These are phyloP conservation scores for Cercospora nicotianae DNA, from an alignment of 2,329 filamentous ascomycete genomes.

Conservation along the genomic window DNA sequence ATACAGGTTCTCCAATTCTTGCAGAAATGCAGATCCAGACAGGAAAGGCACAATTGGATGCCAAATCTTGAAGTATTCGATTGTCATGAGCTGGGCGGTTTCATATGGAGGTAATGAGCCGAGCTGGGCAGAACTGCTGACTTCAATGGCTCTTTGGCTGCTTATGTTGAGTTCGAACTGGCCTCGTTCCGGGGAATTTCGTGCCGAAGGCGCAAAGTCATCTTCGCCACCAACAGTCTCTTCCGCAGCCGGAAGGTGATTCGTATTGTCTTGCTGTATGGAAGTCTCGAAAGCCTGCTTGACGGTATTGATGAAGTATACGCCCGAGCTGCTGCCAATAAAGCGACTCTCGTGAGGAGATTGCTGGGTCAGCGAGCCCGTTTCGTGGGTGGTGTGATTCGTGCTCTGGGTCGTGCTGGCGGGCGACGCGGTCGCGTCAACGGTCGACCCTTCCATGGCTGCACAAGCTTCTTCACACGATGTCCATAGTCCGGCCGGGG, in stretches of 20 bases:
- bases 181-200: slow-evolving; percentile 25
- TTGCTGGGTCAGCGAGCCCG: slow-evolving; percentile 24
- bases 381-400: slow-evolving; percentile 22
- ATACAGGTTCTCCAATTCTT: slow-evolving; percentile 49
- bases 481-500: not conserved
- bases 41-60: slow-evolving; percentile 56
- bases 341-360: slow-evolving; percentile 38
- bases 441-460: slow-evolving; percentile 4
- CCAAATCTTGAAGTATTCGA: slow-evolving; percentile 54
- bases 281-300: slow-evolving; percentile 50
- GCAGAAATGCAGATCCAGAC: slow-evolving; percentile 52
- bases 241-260: slow-evolving; percentile 22
- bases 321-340: slow-evolving; percentile 54
- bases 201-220: slow-evolving; percentile 22
- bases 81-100: slow-evolving; percentile 46
- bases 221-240: slow-evolving; percentile 30
- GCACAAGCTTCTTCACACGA: too few species aligned
- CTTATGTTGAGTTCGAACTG: slow-evolving; percentile 24
- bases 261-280: slow-evolving; percentile 11
- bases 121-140: slow-evolving; percentile 21
- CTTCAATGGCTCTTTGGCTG: slow-evolving; percentile 19
- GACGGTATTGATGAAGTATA: slow-evolving; percentile 57
- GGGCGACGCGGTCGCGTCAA: slow-evolving; percentile 24
- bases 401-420: slow-evolving; percentile 16
- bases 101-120: slow-evolving; percentile 36